Conservation (phyloP, 2,329 filamentous ascomycete genomes). For the Talaromyces sp. region DNA sequence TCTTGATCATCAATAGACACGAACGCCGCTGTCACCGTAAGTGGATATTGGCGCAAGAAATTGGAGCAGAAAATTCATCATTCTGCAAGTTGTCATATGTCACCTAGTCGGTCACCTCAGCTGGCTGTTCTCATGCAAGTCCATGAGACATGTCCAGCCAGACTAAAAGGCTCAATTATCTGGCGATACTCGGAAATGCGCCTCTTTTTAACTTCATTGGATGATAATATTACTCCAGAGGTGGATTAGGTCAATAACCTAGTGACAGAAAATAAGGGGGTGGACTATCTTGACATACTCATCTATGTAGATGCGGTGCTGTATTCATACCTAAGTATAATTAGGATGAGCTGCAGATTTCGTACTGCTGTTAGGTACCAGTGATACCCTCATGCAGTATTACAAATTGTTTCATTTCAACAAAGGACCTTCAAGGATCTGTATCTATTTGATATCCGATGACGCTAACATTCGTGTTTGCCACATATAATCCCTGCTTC, state of each 20-base stretch:
- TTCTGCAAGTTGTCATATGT: not conserved
- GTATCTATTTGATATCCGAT: not conserved
- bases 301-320: not conserved
- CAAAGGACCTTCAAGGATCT: not conserved
- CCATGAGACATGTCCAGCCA: constrained; percentile 6
- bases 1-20: constrained; percentile 28
- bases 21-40: constrained; percentile 34
- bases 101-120: not conserved
- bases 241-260: not conserved
- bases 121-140: constrained; percentile 4
- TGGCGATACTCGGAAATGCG: not conserved
- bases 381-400: not conserved
- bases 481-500: not conserved
- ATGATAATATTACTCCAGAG: not conserved
- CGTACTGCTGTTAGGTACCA: not conserved
- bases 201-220: not conserved
- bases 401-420: not conserved
- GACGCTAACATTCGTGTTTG: not conserved
- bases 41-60: constrained; percentile 40
- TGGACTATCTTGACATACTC: not conserved
- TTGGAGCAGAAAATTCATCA: not conserved
- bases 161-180: not conserved
- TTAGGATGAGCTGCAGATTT: not conserved
- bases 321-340: too few relatives aligned
- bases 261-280: not conserved